phyloP scores from a whole-genome alignment of 495 filamentous ascomycete genomes.

The Aspergillus kassunensis region DNA sequence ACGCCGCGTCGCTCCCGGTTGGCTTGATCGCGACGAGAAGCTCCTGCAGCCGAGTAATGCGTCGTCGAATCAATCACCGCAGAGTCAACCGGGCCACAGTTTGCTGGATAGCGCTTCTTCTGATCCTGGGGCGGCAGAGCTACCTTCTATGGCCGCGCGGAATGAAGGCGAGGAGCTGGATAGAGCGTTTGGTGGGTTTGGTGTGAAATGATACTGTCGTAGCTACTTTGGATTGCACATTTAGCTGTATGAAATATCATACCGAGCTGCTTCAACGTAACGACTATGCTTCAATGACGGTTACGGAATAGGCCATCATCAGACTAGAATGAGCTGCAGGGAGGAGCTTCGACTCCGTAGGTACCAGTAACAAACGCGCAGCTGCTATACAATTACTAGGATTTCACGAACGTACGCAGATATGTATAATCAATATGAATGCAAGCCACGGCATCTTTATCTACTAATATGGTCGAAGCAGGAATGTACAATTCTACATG shows the following conservation, averaged over 20 bases:
- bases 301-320: too few relatives aligned
- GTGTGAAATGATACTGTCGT: constrained; percentile 45
- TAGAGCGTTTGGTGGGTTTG: constrained; percentile 76
- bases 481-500: too few relatives aligned
- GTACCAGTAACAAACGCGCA: too few relatives aligned
- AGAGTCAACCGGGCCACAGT: constrained; percentile 35
- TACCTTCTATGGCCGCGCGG: constrained; percentile 47
- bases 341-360: neutral
- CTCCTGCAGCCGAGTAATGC: constrained; percentile 64
- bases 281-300: too few relatives aligned
- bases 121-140: constrained; percentile 34
- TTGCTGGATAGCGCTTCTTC: constrained; percentile 44
- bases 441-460: too few relatives aligned
- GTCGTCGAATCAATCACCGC: constrained; percentile 4
- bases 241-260: neutral
- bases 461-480: too few relatives aligned
- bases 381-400: too few relatives aligned
- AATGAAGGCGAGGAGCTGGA: constrained; percentile 78
- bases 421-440: too few relatives aligned
- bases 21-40: constrained; percentile 85
- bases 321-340: neutral
- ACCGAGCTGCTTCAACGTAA: neutral
- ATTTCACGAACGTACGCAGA: too few relatives aligned
- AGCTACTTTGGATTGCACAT: too few relatives aligned
- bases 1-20: constrained; percentile 84